Percentiles rank a stretch among this genome's conserved stretches.
Conservation (phyloP, 768 basidiomycete species). For the Lactarius psammicola region DNA sequence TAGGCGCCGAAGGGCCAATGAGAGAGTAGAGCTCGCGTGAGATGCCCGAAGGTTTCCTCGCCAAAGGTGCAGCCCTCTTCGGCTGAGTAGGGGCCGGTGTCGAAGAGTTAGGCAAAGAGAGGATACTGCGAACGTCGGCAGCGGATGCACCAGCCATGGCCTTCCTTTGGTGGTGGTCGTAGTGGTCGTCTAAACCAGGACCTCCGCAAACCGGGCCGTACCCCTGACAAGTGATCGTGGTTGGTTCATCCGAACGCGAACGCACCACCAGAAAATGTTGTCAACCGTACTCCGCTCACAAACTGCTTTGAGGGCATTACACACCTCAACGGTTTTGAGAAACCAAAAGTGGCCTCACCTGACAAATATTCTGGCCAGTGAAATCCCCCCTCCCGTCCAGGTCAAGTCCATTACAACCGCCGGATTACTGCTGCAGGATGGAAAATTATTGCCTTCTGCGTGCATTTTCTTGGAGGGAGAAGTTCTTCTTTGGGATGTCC, state of each 20-base stretch:
- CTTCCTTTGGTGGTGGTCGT: slow-evolving; percentile 1
- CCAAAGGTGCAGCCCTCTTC: slow-evolving; percentile 41
- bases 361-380: slow-evolving; percentile 73
- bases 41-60: slow-evolving; percentile 83
- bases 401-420: slow-evolving; percentile 60
- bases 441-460: slow-evolving; percentile 71
- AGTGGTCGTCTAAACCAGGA: neutral
- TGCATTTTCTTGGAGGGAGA: slow-evolving; percentile 84
- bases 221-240: neutral
- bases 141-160: slow-evolving; percentile 63
- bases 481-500: slow-evolving; percentile 89
- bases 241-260: neutral
- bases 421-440: slow-evolving; percentile 74
- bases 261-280: neutral
- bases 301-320: slow-evolving; percentile 14
- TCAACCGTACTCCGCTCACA: slow-evolving; percentile 13
- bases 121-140: slow-evolving; percentile 80
- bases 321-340: slow-evolving; percentile 15
- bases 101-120: slow-evolving; percentile 53
- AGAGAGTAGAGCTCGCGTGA: slow-evolving; percentile 90
- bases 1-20: slow-evolving; percentile 91
- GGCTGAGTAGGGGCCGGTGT: slow-evolving; percentile 46
- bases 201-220: neutral
- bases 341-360: slow-evolving; percentile 35
- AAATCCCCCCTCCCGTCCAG: slow-evolving; percentile 65